phyloP scores from a whole-genome alignment of 2,329 filamentous ascomycete species.

The Periconia macrospinosa region DNA sequence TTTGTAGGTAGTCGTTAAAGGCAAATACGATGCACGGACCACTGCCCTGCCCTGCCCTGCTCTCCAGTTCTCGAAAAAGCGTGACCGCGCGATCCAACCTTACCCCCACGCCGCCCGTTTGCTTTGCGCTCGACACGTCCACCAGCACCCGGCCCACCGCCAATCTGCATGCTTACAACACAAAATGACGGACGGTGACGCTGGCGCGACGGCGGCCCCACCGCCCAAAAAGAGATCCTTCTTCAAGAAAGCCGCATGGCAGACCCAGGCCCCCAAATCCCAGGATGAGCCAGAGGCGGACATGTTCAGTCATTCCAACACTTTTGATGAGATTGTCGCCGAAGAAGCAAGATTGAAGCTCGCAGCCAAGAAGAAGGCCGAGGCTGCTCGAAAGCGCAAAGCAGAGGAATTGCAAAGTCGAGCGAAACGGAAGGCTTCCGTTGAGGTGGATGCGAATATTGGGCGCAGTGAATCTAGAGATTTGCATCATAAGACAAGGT shows the following conservation, averaged over 20 bases:
- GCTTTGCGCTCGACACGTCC: neutral
- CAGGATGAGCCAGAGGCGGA: constrained; percentile 31
- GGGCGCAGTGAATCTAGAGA: constrained; percentile 12
- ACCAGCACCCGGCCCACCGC: neutral
- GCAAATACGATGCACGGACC: constrained; percentile 22
- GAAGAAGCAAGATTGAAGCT: constrained; percentile 39
- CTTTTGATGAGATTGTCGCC: constrained; percentile 43
- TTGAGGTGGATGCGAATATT: constrained; percentile 14
- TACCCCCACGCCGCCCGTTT: neutral
- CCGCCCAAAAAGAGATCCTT: constrained; percentile 48
- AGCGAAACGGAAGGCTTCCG: constrained; percentile 27
- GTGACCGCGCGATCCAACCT: constrained; percentile 33
- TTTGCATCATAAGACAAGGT: constrained; percentile 5
- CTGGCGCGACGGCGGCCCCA: constrained; percentile 14
- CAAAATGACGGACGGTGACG: constrained; percentile 28
- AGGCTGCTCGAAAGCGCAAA: constrained; percentile 25
- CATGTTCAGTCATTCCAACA: constrained; percentile 49
- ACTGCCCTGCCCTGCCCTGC: neutral
- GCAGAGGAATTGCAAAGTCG: constrained; percentile 30
- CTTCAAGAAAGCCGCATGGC: constrained; percentile 60
- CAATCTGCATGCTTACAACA: constrained; percentile 9
- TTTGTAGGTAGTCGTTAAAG: neutral
- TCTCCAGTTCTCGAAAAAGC: constrained; percentile 17
- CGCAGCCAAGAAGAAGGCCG: constrained; percentile 23
- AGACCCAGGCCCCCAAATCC: constrained; percentile 39